Base-by-base conservation (phyloP, 83 land plant genomes). In the Picea engelmannii region DNA sequence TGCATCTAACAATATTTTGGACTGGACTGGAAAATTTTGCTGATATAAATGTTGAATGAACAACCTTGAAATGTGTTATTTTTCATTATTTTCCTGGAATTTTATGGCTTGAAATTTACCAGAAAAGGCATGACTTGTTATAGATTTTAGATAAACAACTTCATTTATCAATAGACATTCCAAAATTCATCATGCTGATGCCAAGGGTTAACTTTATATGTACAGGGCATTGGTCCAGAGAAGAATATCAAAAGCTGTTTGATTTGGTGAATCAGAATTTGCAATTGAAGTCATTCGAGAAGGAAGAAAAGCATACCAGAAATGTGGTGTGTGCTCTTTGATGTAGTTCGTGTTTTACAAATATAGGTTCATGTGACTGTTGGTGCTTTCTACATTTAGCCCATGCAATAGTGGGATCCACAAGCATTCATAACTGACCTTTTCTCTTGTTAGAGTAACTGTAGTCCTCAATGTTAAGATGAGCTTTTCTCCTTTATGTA, bases 181-280 rank as follows among this genome's bases (percentile, higher is more conserved):
- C n/a, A 73, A 73, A 73, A 16, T 49, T 21, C 0, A 44, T 73
- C 76, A n/a, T 31, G 47, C 40, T 69, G 9, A 69, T 69, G 73
- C 73, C 40, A 73, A 44, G 7, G 23, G 21, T 20, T 73, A 73
- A 44, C 15, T 8, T 42, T 73, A 44, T 44, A 20, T 73, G 62
- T 68, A 27, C 31, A 27, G 0, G 31, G 31, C 67, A 17, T 1
- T 79, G 85, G 91, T 66, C 82, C 5, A 91, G 89, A 76, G 88
- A 85, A 0, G 93, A 91, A 80, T 91, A 85, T 49, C 89, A 91
- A 77, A 62, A 4, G 2, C 80, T 91, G 24, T 89, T 80, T 80
- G 88, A 91, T 71, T 73, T 89, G 21, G 93, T 91, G 40, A 89
- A 85, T 81, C 23, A 52, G 78, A 87, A 91, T 79, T 71, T 87